Evolutionary conservation across 495 filamentous ascomycete genomes (phyloP).

Genomic region (Talaromyces trachyspermus): DNA sequence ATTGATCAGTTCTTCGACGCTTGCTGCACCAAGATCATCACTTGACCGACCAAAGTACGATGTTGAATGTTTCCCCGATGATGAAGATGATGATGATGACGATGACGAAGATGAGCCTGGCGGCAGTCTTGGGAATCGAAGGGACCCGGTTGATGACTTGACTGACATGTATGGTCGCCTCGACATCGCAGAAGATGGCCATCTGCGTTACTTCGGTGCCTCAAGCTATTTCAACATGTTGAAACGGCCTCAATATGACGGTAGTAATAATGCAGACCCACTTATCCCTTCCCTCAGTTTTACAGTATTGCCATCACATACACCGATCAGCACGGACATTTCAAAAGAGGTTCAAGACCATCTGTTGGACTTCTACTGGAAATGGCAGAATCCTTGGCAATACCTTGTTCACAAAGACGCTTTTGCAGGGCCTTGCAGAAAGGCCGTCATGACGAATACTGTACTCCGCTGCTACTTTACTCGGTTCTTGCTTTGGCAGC

Average conservation of each 20-base stretch:
- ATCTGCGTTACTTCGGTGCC: not conserved
- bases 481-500: not conserved
- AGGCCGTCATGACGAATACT: not conserved
- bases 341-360: not conserved
- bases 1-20: too few relatives aligned
- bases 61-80: too few relatives aligned
- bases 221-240: not conserved
- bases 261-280: not conserved
- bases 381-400: not conserved
- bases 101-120: not conserved
- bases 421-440: not conserved
- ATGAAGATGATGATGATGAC: not conserved
- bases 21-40: too few relatives aligned
- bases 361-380: not conserved
- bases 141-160: not conserved
- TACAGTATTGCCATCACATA: not conserved
- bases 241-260: not conserved
- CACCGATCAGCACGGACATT: not conserved
- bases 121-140: not conserved
- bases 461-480: not conserved
- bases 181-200: not conserved
- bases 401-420: not conserved
- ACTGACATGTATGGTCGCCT: not conserved
- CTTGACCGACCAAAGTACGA: not conserved
- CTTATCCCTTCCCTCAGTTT: not conserved